Percentiles rank a stretch among this genome's conserved stretches.
Conservation (phyloP, 2,329 filamentous ascomycete species). For the Pseudofabraea citricarpa region DNA sequence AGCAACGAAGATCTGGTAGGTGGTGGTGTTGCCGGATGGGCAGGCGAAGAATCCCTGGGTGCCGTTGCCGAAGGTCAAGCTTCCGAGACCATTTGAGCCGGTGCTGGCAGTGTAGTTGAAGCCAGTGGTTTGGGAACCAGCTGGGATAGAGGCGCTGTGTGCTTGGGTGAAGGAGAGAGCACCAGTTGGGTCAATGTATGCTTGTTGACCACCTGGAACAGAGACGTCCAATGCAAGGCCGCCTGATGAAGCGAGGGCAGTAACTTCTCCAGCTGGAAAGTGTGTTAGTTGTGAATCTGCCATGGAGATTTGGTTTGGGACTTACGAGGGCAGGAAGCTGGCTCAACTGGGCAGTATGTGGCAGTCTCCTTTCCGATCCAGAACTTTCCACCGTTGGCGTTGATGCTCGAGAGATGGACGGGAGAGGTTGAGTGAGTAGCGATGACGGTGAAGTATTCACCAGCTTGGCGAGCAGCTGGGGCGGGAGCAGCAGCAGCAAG, state of each 20-base stretch:
- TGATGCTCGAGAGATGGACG: constrained; percentile 7
- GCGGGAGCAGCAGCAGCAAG: constrained; percentile 10
- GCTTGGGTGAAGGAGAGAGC: constrained; percentile 16
- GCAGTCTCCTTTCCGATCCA: constrained; percentile 10
- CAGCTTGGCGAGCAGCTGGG: background rate
- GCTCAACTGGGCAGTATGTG: constrained; percentile 9
- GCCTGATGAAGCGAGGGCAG: background rate
- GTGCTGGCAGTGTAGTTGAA: constrained; percentile 9
- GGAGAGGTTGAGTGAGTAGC: constrained; percentile 2
- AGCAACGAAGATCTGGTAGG: constrained; percentile 10
- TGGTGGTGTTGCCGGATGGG: constrained; percentile 2
- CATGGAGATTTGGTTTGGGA: background rate
- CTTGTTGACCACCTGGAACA: constrained; percentile 12
- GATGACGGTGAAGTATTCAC: constrained; percentile 2
- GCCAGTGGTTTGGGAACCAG: background rate
- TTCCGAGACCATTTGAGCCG: constrained; percentile 1
- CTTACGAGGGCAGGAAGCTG: background rate
- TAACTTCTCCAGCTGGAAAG: constrained; percentile 4
- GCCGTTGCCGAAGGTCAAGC: constrained; percentile 9
- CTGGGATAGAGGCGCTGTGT: constrained; percentile 35
- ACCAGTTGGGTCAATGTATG: constrained; percentile 28
- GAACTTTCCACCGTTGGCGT: constrained; percentile 12
- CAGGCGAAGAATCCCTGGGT: constrained; percentile 9
- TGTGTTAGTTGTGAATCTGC: background rate
- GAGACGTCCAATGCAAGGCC: background rate